Evolutionary conservation across 148 eudicot genomes (phyloP).

Genomic region (Cornus florida): DNA sequence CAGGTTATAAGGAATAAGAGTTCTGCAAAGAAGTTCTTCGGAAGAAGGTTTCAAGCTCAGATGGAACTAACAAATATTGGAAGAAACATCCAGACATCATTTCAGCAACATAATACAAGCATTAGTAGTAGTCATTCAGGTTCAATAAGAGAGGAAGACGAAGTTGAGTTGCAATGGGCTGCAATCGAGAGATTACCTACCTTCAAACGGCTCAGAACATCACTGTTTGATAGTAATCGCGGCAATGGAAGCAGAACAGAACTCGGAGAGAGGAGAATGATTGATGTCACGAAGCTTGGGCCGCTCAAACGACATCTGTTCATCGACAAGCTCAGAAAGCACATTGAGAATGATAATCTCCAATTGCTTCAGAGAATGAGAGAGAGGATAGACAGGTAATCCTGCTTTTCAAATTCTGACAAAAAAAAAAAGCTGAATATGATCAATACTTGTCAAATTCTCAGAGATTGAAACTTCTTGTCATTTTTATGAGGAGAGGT

Average conservation of each 20-base stretch:
- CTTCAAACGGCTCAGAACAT: conserved; percentile 19
- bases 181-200: conserved; percentile 28
- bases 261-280: conserved; percentile 17
- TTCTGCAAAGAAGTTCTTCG: neutral
- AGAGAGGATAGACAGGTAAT: conserved; percentile 22
- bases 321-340: conserved; percentile 24
- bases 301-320: conserved; percentile 19
- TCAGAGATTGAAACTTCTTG: neutral
- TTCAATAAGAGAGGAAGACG: conserved; percentile 10
- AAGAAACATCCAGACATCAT: conserved; percentile 16
- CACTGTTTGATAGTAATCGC: conserved; percentile 18
- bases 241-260: conserved; percentile 6
- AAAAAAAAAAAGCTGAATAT: neutral
- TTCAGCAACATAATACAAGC: conserved; percentile 15
- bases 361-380: conserved; percentile 18
- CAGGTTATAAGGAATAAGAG: neutral
- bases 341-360: conserved; percentile 21
- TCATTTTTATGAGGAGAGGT: too few relatives aligned
- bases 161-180: conserved; percentile 25
- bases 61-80: conserved; percentile 15
- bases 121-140: conserved; percentile 14
- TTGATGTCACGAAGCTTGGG: conserved; percentile 26
- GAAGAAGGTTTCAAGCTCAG: neutral
- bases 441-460: neutral
- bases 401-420: neutral